Conservation (phyloP, 352 stramenopile species). For the Globisporangium barbulae region DNA sequence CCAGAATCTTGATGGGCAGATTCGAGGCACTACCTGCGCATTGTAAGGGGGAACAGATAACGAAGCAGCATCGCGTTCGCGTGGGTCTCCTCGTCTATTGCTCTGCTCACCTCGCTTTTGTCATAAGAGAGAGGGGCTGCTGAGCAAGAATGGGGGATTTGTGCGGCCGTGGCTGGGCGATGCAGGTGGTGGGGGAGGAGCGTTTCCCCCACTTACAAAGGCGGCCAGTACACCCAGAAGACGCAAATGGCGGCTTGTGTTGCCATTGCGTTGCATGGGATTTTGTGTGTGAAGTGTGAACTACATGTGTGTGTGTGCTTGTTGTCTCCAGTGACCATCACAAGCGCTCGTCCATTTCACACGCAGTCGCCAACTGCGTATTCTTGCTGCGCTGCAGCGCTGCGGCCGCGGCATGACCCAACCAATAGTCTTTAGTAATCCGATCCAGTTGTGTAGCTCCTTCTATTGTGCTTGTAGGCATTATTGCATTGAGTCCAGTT, state of each 20-base stretch:
- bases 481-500: background rate
- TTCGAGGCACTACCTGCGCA: conserved; percentile 73
- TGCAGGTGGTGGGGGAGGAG: conserved; percentile 59
- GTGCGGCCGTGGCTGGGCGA: conserved; percentile 20
- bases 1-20: conserved; percentile 81
- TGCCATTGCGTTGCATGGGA: background rate
- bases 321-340: conserved; percentile 21
- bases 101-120: background rate
- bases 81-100: background rate
- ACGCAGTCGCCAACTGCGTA: conserved; percentile 14
- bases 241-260: background rate
- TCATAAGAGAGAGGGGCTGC: background rate
- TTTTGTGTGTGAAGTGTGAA: conserved; percentile 1
- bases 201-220: conserved; percentile 65
- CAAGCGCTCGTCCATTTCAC: conserved; percentile 19
- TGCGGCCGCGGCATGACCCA: conserved; percentile 31
- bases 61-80: conserved; percentile 16
- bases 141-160: background rate
- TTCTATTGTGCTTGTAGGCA: background rate
- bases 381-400: conserved; percentile 8
- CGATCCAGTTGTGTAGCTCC: conserved; percentile 48
- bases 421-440: conserved; percentile 81
- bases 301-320: conserved; percentile 19
- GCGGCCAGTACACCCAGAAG: conserved; percentile 45
- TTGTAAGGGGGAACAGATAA: conserved; percentile 78